Evolutionary conservation across 164 flowering plant genomes (phyloP), one percentile per base, ranked within the genome.

Genomic region (Nymphaea colorata): DNA sequence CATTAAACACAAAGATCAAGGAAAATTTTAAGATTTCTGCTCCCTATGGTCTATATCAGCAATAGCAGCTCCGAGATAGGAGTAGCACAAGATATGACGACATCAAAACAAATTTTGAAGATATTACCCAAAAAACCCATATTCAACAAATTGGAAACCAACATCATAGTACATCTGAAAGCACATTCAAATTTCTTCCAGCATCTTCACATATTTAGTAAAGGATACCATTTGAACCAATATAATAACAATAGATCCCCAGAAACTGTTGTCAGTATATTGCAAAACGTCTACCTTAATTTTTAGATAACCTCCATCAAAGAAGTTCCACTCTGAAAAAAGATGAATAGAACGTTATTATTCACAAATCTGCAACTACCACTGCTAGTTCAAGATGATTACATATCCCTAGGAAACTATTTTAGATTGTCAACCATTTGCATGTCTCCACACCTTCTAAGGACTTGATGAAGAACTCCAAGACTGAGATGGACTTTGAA

Each of bases 281-380:
- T 7, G 55, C 36, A 25, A 25, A 47, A 12, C 12, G 12, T 47
- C 55, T 71, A 71, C 73, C 69, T 71, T 71, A 51, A 71, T 61
- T 17, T 66, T 61, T 44, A 71, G 69, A 8, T 6, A 47, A 61
- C 66, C 69, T 47, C 66, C 73, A 59, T 18, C 66, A 66, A 71
- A 71, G 66, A 71, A 66, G 45, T 71, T 47, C 73, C 73, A 71
- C n/a, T 44, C 73, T 66, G 73, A 18, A 61, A 57, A 15, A 44
- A 66, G 12, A 47, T 47, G 55, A 47, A 6, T 6, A 47, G 2
- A 44, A 65, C 4, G 36, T 44, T 6, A 25, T 41, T 6, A 47
- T 47, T 12, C 55, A 25, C 36, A 25, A 47, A 47, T 47, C 55
- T 2, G 55, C 7, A 47, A 47, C 55, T 3, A 12, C 2, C 12